Conservation (phyloP, 2,329 filamentous ascomycete species). For the Fusarium oligoseptatum region DNA sequence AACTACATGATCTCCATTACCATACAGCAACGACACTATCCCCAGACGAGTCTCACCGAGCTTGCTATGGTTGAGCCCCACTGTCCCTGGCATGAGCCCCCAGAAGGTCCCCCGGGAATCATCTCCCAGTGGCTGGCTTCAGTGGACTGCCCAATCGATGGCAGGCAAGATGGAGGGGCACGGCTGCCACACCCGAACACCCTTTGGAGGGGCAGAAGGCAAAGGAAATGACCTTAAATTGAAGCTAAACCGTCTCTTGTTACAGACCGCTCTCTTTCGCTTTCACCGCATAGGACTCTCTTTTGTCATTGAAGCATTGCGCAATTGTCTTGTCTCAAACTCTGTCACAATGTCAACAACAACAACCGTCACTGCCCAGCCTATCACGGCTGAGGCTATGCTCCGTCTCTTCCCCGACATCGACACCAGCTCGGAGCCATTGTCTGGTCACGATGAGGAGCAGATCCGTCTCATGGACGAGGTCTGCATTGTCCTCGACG, state of each 20-base stretch:
- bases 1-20: neutral
- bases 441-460: constrained; percentile 95
- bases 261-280: constrained; percentile 37
- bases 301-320: neutral
- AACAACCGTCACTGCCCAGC: constrained; percentile 64
- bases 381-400: constrained; percentile 88
- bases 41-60: constrained; percentile 46
- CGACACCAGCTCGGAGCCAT: constrained; percentile 77
- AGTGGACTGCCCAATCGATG: constrained; percentile 20
- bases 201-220: constrained; percentile 45
- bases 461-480: constrained; percentile 99
- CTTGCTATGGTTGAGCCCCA: constrained; percentile 43
- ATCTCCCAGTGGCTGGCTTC: constrained; percentile 36
- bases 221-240: constrained; percentile 44
- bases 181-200: constrained; percentile 33
- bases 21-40: constrained; percentile 17
- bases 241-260: constrained; percentile 20
- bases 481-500: constrained; percentile 95
- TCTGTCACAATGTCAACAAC: constrained; percentile 50
- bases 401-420: constrained; percentile 89
- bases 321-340: neutral
- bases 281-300: constrained; percentile 7
- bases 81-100: constrained; percentile 31
- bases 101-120: constrained; percentile 8
- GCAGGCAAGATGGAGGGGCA: constrained; percentile 36